A percentile compares a stretch with the other conserved stretches of the same genome.
Evolutionary conservation across 139 green algal genomes (phyloP).

Genomic region (Tetraselmis striata): DNA sequence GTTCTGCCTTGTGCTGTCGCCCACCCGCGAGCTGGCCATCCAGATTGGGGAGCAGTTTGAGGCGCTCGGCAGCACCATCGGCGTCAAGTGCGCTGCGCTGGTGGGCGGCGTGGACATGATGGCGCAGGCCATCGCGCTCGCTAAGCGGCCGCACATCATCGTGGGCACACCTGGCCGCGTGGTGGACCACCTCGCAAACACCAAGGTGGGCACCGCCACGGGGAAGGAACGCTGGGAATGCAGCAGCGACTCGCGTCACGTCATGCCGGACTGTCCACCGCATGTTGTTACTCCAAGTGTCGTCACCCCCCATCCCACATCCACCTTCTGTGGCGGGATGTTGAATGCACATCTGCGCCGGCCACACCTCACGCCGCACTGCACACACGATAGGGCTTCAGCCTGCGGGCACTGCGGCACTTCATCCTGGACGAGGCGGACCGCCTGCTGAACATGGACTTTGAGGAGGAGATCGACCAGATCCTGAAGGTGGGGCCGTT

Average conservation of each 20-base stretch:
- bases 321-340: too few species aligned
- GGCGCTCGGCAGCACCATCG: conserved; percentile 82
- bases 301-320: too few species aligned
- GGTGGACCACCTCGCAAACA: conserved; percentile 99
- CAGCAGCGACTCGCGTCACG: too few species aligned
- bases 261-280: too few species aligned
- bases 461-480: conserved; percentile 98
- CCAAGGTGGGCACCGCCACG: conserved; percentile 71
- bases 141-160: conserved; percentile 87
- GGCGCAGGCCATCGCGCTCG: conserved; percentile 84
- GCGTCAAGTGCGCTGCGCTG: conserved; percentile 76
- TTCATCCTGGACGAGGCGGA: conserved; percentile 97
- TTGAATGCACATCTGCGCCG: too few species aligned
- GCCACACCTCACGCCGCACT: too few species aligned
- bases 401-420: conserved; percentile 72
- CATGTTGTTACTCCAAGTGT: too few species aligned
- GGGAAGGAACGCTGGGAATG: too few species aligned
- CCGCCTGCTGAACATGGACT: conserved; percentile 99
- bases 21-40: conserved; percentile 95
- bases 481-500: conserved; percentile 83
- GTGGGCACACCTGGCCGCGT: conserved; percentile 92
- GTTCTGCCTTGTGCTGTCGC: conserved; percentile 90
- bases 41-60: conserved; percentile 99
- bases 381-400: conserved; percentile 89
- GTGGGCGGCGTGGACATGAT: conserved; percentile 99